Base-by-base conservation (phyloP, 768 basidiomycete genomes). In the Lactarius vividus region DNA sequence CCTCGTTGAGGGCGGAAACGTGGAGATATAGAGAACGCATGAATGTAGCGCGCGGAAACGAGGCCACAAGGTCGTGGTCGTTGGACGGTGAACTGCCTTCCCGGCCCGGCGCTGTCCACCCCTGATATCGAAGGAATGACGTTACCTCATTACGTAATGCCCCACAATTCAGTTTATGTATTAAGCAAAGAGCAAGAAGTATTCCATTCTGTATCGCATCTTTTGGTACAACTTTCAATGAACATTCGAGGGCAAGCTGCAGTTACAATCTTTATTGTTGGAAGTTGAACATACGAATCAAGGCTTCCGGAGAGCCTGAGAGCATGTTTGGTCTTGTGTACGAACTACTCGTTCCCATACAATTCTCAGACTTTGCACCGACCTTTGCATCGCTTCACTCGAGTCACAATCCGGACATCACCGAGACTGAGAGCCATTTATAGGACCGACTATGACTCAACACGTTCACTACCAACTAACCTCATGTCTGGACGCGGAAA, bases 1-100 rank as follows among this genome's bases (percentile, higher is more conserved):
- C 77, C 74, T 92, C 84, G 70, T 82, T 91, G 66, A 92, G 85
- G 0, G 91, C 91, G 40, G 91, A 92, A 23, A 85, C 79, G 69
- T 93, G 91, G 7, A 92, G 82, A 26, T 78, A 81, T 29, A 91
- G 81, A 52, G 82, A 84, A 59, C 90, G 83, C 86, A 69, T 70
- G 61, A 29, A 0, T 52, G 49, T 26, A 52, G 26, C 49, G 23
- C 49, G 49, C 26, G 49, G 49, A 11, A 46, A 49, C 23, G 46
- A 49, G 46, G 46, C 23, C 10, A 9, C 4, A 4, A n/a, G 37
- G 44, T 46, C 44, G 49, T 26, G 10, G 49, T 52, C 49, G 49
- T 26, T 52, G 26, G 13, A 26, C 3, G 11, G 11, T 15, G 23
- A 52, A 49, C n/a, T 23, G 7, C n/a, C 9, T 4, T 49, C 10